These are phyloP conservation scores for Elsinoe necatrix DNA, from an alignment of 2,329 filamentous ascomycete genomes.

Conservation along the genomic window DNA sequence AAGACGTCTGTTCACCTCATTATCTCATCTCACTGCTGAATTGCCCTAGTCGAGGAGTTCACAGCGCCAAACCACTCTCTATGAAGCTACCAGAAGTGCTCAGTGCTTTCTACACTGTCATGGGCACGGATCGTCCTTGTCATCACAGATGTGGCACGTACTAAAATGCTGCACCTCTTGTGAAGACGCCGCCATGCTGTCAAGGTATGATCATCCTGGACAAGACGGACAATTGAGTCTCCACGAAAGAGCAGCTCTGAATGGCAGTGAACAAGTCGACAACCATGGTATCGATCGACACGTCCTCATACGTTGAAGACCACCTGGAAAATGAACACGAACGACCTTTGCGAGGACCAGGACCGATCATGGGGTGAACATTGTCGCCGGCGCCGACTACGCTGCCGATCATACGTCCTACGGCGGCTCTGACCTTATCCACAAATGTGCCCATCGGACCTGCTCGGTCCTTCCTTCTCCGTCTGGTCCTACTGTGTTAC, in stretches of 20 bases:
- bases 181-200: background rate
- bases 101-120: too few species aligned
- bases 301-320: background rate
- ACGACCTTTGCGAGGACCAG: background rate
- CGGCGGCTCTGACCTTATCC: background rate
- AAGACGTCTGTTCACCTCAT: too few species aligned
- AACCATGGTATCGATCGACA: constrained; percentile 3
- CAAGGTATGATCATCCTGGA: constrained; percentile 1
- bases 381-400: background rate
- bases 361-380: background rate
- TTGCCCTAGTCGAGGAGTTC: too few species aligned
- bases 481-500: background rate
- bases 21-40: too few species aligned
- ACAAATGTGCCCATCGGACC: background rate
- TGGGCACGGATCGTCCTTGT: background rate
- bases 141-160: background rate
- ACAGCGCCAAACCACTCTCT: too few species aligned
- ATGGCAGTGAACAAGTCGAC: background rate
- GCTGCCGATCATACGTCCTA: constrained; percentile 1
- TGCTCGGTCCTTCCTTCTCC: background rate
- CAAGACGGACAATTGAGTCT: constrained; percentile 10
- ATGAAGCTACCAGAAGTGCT: too few species aligned
- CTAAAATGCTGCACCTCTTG: background rate
- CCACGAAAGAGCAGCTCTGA: background rate
- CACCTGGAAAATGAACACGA: background rate